Conservation (phyloP, 2,329 filamentous ascomycete genomes). For the Albifimbria verrucaria region DNA sequence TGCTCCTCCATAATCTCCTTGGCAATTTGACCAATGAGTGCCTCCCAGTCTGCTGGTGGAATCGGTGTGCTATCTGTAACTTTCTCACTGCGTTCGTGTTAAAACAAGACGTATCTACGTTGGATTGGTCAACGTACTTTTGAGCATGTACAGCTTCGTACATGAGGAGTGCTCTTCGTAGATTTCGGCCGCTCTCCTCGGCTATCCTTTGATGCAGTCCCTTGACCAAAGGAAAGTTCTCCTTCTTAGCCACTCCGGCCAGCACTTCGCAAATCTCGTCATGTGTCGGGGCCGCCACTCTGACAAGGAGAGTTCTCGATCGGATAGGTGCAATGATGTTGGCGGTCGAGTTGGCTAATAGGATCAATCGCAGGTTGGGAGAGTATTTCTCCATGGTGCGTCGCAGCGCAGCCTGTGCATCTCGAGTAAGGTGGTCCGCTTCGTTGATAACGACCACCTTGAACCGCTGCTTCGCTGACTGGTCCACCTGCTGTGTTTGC, state of each 20-base stretch:
- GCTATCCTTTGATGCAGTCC: conserved; percentile 82
- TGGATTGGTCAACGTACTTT: conserved; percentile 61
- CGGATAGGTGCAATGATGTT: conserved; percentile 99
- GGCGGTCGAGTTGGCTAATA: conserved; percentile 92
- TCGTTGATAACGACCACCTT: conserved; percentile 99
- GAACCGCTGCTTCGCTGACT: conserved; percentile 85
- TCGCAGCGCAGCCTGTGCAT: conserved; percentile 91
- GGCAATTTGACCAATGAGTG: conserved; percentile 84
- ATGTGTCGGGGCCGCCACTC: conserved; percentile 85
- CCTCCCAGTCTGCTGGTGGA: conserved; percentile 95
- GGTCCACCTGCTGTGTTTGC: conserved; percentile 98
- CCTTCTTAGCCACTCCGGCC: conserved; percentile 67
- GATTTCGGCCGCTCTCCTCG: conserved; percentile 83
- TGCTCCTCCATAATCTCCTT: conserved; percentile 91
- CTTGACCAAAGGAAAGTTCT: conserved; percentile 75
- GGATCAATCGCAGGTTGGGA: conserved; percentile 85
- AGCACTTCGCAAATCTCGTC: conserved; percentile 80
- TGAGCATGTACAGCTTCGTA: conserved; percentile 96
- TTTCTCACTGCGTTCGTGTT: conserved; percentile 65
- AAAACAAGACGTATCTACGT: conserved; percentile 15
- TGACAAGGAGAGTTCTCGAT: conserved; percentile 83
- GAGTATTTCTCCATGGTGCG: conserved; percentile 99
- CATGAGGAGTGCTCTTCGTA: conserved; percentile 89
- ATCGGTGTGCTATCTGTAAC: conserved; percentile 84
- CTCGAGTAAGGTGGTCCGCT: conserved; percentile 87